Conservation (phyloP, 345 rosid genomes). For the Psidium friedrichsthalianum region DNA sequence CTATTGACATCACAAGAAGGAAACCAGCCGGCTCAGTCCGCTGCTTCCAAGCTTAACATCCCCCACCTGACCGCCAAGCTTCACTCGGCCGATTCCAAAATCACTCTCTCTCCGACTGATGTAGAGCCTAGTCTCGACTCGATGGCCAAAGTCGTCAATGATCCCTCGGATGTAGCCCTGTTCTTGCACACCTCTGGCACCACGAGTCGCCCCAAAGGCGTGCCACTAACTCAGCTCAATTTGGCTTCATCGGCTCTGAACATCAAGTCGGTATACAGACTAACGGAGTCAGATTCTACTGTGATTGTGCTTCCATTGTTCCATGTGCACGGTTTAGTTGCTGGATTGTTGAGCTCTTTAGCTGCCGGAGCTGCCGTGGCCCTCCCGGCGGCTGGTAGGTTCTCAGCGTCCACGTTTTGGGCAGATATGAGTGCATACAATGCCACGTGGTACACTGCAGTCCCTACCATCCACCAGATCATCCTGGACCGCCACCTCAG, state of each 20-base stretch:
- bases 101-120: slow-evolving; percentile 12
- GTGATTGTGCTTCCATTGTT: slow-evolving; percentile 73
- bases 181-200: slow-evolving; percentile 76
- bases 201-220: slow-evolving; percentile 84
- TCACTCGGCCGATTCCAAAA: slow-evolving; percentile 10
- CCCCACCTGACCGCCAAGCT: slow-evolving; percentile 31
- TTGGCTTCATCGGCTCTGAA: slow-evolving; percentile 45
- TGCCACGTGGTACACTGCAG: slow-evolving; percentile 95
- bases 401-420: slow-evolving; percentile 85
- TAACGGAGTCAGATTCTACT: slow-evolving; percentile 67
- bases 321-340: slow-evolving; percentile 79
- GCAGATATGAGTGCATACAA: slow-evolving; percentile 47
- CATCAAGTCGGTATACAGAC: slow-evolving; percentile 60
- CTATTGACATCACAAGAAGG: slow-evolving; percentile 29
- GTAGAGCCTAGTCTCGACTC: slow-evolving; percentile 8
- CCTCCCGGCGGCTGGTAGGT: slow-evolving; percentile 72
- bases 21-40: slow-evolving; percentile 28
- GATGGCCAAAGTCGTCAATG: slow-evolving; percentile 19
- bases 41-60: slow-evolving; percentile 42
- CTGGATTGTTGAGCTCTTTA: slow-evolving; percentile 66
- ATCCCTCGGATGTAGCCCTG: slow-evolving; percentile 50
- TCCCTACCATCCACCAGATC: slow-evolving; percentile 90
- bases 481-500: slow-evolving; percentile 57
- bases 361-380: slow-evolving; percentile 70
- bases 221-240: slow-evolving; percentile 56